Conservation (phyloP, 257 asterid species). For the Jacaranda mimosifolia region DNA sequence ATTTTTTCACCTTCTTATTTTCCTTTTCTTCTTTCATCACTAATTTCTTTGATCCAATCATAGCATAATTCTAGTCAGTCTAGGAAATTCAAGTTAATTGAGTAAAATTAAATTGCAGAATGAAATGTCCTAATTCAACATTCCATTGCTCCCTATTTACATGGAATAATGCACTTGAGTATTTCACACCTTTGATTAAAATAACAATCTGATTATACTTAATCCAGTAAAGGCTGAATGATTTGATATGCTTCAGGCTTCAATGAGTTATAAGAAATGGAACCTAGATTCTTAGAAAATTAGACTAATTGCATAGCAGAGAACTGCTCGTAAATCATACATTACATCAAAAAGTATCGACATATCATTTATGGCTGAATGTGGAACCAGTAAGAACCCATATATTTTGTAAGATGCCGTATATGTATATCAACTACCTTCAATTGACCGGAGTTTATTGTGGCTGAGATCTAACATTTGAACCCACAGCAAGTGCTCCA, state of each 20-base stretch:
- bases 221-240: background rate
- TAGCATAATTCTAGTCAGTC: background rate
- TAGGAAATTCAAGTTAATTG: background rate
- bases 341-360: background rate
- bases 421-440: slow-evolving; percentile 59
- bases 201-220: background rate
- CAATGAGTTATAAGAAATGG: background rate
- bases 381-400: slow-evolving; percentile 7
- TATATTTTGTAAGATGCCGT: slow-evolving; percentile 11
- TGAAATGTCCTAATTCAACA: slow-evolving; percentile 6
- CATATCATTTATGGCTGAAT: slow-evolving; percentile 7
- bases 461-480: slow-evolving; percentile 92
- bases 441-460: slow-evolving; percentile 82
- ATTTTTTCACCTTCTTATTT: too few species aligned
- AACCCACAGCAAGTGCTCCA: slow-evolving; percentile 86
- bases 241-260: background rate
- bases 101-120: slow-evolving; percentile 3
- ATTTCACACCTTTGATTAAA: background rate
- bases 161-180: background rate
- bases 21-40: too few species aligned
- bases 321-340: background rate
- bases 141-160: background rate
- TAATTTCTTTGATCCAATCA: too few species aligned
- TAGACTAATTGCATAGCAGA: background rate
- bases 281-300: background rate